Evolutionary conservation across 768 basidiomycete genomes (phyloP), one percentile per base, ranked within the genome.

Genomic region (Auricularia sp.): DNA sequence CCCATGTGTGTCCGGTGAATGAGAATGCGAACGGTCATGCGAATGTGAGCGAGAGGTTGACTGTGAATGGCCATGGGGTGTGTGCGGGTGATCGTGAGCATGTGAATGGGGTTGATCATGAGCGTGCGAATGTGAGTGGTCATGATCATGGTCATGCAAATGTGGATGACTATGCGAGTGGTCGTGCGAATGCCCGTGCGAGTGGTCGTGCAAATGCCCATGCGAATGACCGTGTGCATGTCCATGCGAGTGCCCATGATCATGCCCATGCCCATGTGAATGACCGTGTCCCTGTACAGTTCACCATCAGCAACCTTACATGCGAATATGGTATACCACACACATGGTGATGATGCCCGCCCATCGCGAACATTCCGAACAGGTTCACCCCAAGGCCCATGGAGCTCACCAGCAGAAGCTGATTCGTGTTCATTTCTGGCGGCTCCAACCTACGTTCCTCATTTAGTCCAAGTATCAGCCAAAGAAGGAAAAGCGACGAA

Each of bases 331-430:
- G 58, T 66, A 42, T 39, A 66, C 62, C 7, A 77, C 79, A 51
- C 77, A 90, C 89, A 77, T 91, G 90, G 68, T 92, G 91, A 72
- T 90, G 88, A 73, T 95, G 93, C 3, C 93, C 94, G 3, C 97
- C 97, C 82, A 97, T 99, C 1, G 97, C 97, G 72, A 94, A 91
- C 93, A 99, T 97, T 43, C 97, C 97, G 69, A 98, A 98, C 21
- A 99, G 76, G 73, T 99, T 99, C 59, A 99, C 93, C 1, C 81
- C 93, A 10, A 99, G 78, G 7, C 97, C 97, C 34, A 98, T 74
- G 3, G 87, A 84, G 66, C 93, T 96, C 62, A 99, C 90, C 1
- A 97, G 79, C 47, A 99, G 75, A 0, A 99, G 80, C 71, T 98
- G 96, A 67, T 83, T 90, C 2, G 94, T 97, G 69, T 93, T 95